These are phyloP conservation scores for Botryotinia convoluta DNA, from an alignment of 2,329 filamentous ascomycete genomes.

Conservation along the genomic window DNA sequence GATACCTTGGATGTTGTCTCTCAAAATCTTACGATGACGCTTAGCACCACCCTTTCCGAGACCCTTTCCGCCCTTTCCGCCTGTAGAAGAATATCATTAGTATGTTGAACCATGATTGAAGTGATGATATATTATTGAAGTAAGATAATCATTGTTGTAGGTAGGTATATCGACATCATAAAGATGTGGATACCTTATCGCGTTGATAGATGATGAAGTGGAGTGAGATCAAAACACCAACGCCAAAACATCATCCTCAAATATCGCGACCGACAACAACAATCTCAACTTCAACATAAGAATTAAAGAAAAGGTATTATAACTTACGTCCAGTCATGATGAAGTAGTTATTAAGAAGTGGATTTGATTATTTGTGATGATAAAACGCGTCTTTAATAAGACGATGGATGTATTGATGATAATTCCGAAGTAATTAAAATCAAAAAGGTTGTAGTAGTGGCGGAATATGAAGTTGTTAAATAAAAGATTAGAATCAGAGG, in stretches of 20 bases:
- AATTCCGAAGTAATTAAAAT: slow-evolving; percentile 3
- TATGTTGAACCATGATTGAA: not conserved
- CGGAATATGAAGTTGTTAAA: slow-evolving; percentile 6
- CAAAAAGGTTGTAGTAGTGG: not conserved
- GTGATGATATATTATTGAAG: slow-evolving; percentile 56
- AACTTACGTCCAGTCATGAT: slow-evolving; percentile 58
- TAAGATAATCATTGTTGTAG: slow-evolving; percentile 41
- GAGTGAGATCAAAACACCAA: slow-evolving; percentile 3
- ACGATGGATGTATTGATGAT: slow-evolving; percentile 21
- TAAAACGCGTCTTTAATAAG: slow-evolving; percentile 23
- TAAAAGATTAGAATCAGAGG: not conserved
- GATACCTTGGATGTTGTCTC: slow-evolving; percentile 99
- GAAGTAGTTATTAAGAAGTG: slow-evolving; percentile 39
- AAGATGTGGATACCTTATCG: slow-evolving; percentile 16
- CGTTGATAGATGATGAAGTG: slow-evolving; percentile 1
- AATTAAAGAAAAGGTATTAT: slow-evolving; percentile 34
- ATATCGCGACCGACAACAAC: slow-evolving; percentile 17
- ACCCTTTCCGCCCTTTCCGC: slow-evolving; percentile 76
- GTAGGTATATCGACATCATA: slow-evolving; percentile 2
- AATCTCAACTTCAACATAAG: slow-evolving; percentile 45
- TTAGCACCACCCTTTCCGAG: slow-evolving; percentile 98
- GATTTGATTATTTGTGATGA: slow-evolving; percentile 23
- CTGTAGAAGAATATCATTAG: slow-evolving; percentile 22
- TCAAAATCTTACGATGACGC: slow-evolving; percentile 98
- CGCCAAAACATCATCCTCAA: not conserved